Base-by-base conservation (phyloP, 768 basidiomycete species). In the Calocybe gangraenosa region DNA sequence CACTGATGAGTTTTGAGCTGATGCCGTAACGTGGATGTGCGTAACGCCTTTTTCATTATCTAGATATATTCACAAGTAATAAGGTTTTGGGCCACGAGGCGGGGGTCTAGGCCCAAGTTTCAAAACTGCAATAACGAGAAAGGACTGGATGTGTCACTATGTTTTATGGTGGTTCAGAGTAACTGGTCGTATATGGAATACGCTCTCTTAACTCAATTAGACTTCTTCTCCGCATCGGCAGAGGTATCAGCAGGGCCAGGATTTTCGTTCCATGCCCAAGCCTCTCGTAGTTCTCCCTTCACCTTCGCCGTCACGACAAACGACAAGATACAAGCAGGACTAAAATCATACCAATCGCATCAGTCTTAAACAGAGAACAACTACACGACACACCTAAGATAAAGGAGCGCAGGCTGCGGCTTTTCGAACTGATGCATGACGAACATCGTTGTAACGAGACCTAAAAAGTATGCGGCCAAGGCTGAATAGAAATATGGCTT, bases 391-490 rank as follows among this genome's bases (percentile, higher is more conserved):
- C 55, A 87, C 87, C 86, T 87, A 50, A 99, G 75, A 65, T 97
- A 99, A 36, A 99, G 69, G 44, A 99, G 66, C 1, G 95, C 95
- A 1, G 95, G 95, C 56, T 99, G 95, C 2, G 89, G 92, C 6
- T 72, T 74, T 23, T 72, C 69, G 54, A 81, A 84, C 32, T 65
- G 58, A 58, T 95, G 89, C 92, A 96, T 92, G 18, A 94, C 87
- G 0, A 62, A 57, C 79, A 96, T 91, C 7, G 94, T 94, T 11
- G 71, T 73, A 14, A 69, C 63, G 23, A 97, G 75, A 1, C 91
- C 93, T 28, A 69, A 44, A 17, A 84, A 65, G 64, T 98, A 98
- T 18, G 84, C 90, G 3, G 65, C 50, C 43, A 97, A 59, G 28
- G 76, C 70, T 8, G 84, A 74, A 32, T 60, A 66, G 62, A 96